Conservation (phyloP, 805 yeast genomes). For the Hanseniaspora singularis region DNA sequence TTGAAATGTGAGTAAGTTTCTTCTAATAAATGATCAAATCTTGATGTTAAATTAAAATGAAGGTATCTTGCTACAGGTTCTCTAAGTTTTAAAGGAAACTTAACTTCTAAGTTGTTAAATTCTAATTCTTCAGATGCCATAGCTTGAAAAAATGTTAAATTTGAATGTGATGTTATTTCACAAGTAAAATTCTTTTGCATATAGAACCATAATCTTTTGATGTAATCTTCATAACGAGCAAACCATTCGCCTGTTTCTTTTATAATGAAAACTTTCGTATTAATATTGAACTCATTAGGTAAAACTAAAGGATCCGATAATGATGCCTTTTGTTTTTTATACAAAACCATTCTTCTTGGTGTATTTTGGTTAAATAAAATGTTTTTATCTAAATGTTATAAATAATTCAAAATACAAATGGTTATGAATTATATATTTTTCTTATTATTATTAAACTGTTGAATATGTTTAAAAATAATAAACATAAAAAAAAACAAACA, state of each 20-base stretch:
- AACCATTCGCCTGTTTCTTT: constrained; percentile 87
- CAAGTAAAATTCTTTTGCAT: constrained; percentile 73
- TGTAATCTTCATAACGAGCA: constrained; percentile 58
- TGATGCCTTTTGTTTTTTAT: constrained; percentile 59
- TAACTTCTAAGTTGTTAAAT: constrained; percentile 53
- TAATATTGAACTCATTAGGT: constrained; percentile 37
- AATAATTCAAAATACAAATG: no score
- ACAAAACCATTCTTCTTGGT: constrained; percentile 44
- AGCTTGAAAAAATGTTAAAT: constrained; percentile 85
- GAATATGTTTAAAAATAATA: no score
- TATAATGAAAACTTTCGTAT: constrained; percentile 65
- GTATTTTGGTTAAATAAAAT: not conserved
- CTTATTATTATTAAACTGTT: not conserved
- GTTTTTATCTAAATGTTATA: no score
- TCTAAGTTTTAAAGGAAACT: constrained; percentile 81
- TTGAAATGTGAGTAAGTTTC: constrained; percentile 68
- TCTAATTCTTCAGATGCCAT: constrained; percentile 58
- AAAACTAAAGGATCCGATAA: constrained; percentile 45
- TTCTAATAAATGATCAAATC: constrained; percentile 81
- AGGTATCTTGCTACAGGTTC: constrained; percentile 82
- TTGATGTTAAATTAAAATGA: constrained; percentile 67
- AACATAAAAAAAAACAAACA: not conserved
- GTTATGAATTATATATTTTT: not conserved
- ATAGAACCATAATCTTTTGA: constrained; percentile 61
- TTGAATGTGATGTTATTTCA: constrained; percentile 89